Evolutionary conservation across 2,329 filamentous ascomycete species (phyloP).

Genomic region (Fusarium sp.): DNA sequence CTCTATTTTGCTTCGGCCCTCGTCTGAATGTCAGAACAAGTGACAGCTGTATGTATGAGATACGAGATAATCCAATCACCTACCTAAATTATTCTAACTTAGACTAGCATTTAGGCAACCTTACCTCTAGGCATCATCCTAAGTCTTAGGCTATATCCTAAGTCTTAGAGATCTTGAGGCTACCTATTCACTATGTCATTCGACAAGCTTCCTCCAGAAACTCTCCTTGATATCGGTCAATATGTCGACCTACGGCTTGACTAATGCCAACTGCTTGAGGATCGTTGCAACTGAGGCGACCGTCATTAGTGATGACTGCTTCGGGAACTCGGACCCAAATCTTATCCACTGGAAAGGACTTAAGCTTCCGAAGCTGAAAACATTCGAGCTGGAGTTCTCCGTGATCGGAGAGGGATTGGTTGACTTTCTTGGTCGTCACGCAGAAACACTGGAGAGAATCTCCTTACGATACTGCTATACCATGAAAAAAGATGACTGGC

Average conservation of each 20-base stretch:
- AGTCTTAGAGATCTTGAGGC: neutral
- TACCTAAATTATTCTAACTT: neutral
- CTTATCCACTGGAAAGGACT: accelerated
- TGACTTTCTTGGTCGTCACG: neutral
- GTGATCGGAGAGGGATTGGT: neutral
- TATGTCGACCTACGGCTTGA: neutral
- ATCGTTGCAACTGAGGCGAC: neutral
- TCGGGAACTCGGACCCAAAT: accelerated
- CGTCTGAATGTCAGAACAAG: no score
- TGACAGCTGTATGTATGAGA: neutral
- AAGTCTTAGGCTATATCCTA: no score
- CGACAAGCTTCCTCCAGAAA: neutral
- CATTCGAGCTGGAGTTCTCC: neutral
- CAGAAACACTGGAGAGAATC: neutral
- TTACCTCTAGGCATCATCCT: no score
- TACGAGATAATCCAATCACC: no score
- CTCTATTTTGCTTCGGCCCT: no score
- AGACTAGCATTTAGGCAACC: neutral
- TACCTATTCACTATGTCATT: neutral
- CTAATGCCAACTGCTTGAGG: neutral
- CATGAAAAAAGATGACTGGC: neutral
- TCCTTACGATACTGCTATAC: neutral
- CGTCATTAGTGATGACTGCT: neutral
- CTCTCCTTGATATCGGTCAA: neutral
- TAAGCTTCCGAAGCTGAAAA: accelerated